A percentile compares a stretch with the other conserved stretches of the same genome.
These are phyloP conservation scores for Aspergillus glaucus DNA, from an alignment of 2,329 filamentous ascomycete species.

Conservation along the genomic window DNA sequence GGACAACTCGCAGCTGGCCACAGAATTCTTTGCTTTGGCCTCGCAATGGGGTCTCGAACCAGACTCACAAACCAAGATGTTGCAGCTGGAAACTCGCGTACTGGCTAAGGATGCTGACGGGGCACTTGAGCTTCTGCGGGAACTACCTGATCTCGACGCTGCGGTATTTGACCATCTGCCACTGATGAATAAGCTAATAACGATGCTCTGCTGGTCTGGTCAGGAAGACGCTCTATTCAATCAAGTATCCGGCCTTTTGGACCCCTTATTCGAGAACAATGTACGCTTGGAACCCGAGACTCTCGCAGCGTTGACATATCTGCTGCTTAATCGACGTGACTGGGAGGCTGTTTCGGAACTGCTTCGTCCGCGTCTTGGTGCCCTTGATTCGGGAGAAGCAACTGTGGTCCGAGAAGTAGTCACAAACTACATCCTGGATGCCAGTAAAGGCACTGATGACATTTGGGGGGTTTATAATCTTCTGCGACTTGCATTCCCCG, in stretches of 20 bases:
- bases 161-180: slow-evolving; percentile 54
- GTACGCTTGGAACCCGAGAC: slow-evolving; percentile 67
- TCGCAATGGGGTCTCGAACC: slow-evolving; percentile 59
- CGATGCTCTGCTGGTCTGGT: slow-evolving; percentile 55
- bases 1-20: slow-evolving; percentile 64
- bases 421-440: slow-evolving; percentile 61
- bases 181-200: slow-evolving; percentile 65
- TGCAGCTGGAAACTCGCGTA: slow-evolving; percentile 73
- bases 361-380: slow-evolving; percentile 58
- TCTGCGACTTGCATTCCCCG: slow-evolving; percentile 54
- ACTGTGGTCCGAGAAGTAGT: slow-evolving; percentile 60
- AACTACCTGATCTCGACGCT: slow-evolving; percentile 45
- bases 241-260: slow-evolving; percentile 65
- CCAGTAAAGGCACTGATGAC: slow-evolving; percentile 53
- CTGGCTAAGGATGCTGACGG: slow-evolving; percentile 65
- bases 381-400: slow-evolving; percentile 52
- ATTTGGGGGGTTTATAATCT: slow-evolving; percentile 57
- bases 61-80: slow-evolving; percentile 63
- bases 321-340: slow-evolving; percentile 71
- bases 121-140: slow-evolving; percentile 49
- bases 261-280: slow-evolving; percentile 64
- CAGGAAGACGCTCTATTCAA: slow-evolving; percentile 57
- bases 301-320: slow-evolving; percentile 63
- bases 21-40: slow-evolving; percentile 65
- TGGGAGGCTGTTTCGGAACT: slow-evolving; percentile 74